These are phyloP conservation scores for Amanita exitialis DNA, from an alignment of 768 basidiomycete genomes.

Conservation along the genomic window DNA sequence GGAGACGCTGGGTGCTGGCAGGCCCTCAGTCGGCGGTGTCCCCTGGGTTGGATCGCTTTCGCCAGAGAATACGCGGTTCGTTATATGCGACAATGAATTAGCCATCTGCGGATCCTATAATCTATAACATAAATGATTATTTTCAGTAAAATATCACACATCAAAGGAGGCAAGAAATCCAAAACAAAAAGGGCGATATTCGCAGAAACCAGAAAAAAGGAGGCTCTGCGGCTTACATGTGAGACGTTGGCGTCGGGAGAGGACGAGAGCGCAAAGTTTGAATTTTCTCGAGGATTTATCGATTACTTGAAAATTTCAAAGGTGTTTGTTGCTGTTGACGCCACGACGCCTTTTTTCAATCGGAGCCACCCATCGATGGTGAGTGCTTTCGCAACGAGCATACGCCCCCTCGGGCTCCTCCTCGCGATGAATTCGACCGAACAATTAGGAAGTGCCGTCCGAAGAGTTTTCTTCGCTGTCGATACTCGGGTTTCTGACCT, in stretches of 20 bases:
- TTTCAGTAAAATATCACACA: constrained; percentile 1
- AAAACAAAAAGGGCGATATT: not conserved
- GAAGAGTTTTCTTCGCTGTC: constrained; percentile 35
- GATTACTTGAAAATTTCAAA: constrained; percentile 2
- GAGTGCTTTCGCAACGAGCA: not conserved
- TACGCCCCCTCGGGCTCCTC: not conserved
- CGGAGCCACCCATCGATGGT: not conserved
- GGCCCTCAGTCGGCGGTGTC: not conserved
- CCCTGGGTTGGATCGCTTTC: not conserved
- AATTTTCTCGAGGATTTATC: constrained; percentile 2
- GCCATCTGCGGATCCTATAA: constrained; percentile 1
- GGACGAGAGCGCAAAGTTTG: not conserved
- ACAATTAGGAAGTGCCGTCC: constrained; percentile 53
- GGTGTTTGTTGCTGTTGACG: constrained; percentile 2
- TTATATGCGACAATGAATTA: constrained; percentile 3
- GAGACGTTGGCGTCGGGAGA: not conserved
- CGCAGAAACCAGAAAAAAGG: not conserved
- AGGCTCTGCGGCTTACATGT: constrained; percentile 1
- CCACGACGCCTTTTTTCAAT: not conserved
- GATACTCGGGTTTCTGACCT: constrained; percentile 46
- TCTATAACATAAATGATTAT: constrained; percentile 6
- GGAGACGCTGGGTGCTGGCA: not conserved
- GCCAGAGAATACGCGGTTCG: not conserved
- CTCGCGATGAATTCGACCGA: constrained; percentile 36
- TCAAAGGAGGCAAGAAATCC: not conserved